Percentiles rank a stretch among this genome's conserved stretches.
Conservation (phyloP, 2,329 filamentous ascomycete genomes). For the Beauveria medogensis region DNA sequence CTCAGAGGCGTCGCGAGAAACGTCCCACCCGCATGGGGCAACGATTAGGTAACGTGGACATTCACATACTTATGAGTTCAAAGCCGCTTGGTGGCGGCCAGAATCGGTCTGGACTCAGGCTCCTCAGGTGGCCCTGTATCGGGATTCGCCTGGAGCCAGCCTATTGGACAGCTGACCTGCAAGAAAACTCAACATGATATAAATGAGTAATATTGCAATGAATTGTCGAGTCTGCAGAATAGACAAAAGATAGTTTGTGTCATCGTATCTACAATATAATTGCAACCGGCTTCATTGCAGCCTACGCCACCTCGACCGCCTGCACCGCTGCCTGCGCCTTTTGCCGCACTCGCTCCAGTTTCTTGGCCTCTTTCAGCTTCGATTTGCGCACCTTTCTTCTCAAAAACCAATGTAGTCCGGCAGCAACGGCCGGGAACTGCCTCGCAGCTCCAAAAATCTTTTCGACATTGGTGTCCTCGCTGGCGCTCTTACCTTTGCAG, state of each 20-base stretch:
- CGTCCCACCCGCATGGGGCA: background rate
- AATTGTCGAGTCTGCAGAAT: background rate
- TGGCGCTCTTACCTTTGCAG: conserved; percentile 37
- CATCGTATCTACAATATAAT: background rate
- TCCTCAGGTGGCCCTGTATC: background rate
- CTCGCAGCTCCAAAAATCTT: conserved; percentile 59
- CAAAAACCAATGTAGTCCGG: conserved; percentile 72
- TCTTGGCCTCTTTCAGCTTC: conserved; percentile 41
- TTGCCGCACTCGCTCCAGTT: conserved; percentile 29
- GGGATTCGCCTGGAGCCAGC: background rate
- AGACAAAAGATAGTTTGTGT: background rate
- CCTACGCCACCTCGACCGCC: background rate
- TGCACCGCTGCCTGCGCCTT: conserved; percentile 25
- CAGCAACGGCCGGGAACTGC: conserved; percentile 59
- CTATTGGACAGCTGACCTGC: background rate
- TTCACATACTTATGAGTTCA: background rate
- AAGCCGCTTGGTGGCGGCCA: conserved; percentile 7
- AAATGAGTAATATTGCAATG: background rate
- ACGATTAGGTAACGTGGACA: conserved; percentile 9
- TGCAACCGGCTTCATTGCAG: background rate
- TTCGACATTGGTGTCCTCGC: conserved; percentile 50
- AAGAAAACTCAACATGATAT: background rate
- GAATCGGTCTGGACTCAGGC: background rate
- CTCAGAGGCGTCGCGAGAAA: background rate
- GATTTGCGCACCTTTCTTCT: conserved; percentile 65